These are phyloP conservation scores for Phytophthora vignae DNA, from an alignment of 352 stramenopile genomes.

Conservation along the genomic window DNA sequence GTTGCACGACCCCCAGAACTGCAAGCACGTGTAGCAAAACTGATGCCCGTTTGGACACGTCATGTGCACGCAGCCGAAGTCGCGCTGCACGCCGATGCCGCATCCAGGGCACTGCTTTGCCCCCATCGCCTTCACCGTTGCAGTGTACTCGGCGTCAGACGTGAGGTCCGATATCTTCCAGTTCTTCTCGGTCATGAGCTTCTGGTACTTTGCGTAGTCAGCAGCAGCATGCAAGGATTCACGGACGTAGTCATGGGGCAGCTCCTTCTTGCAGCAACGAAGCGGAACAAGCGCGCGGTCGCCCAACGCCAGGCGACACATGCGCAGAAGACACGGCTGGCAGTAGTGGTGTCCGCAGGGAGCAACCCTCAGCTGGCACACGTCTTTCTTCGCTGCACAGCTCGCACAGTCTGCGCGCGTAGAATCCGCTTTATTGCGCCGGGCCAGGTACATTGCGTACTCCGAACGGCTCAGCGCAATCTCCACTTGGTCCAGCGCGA, in stretches of 20 bases:
- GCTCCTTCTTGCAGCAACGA: conserved; percentile 76
- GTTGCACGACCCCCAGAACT: conserved; percentile 55
- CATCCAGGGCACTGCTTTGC: conserved; percentile 82
- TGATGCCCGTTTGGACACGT: conserved; percentile 74
- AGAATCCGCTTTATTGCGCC: conserved; percentile 7
- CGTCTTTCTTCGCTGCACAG: conserved; percentile 40
- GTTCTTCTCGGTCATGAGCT: conserved; percentile 55
- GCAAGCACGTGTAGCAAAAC: conserved; percentile 81
- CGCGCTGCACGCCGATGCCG: conserved; percentile 74
- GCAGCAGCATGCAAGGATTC: conserved; percentile 33
- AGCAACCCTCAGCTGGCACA: conserved; percentile 37
- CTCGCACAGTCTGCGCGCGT: conserved; percentile 43
- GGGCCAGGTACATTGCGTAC: conserved; percentile 30
- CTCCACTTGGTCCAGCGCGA: conserved; percentile 35
- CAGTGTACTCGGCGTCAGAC: conserved; percentile 71
- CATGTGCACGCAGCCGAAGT: conserved; percentile 85
- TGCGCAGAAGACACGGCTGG: conserved; percentile 56
- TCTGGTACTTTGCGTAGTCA: conserved; percentile 60
- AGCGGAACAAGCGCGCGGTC: conserved; percentile 70
- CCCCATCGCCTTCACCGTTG: conserved; percentile 47
- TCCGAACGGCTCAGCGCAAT: conserved; percentile 22
- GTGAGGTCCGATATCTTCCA: conserved; percentile 67
- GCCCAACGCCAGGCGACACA: conserved; percentile 63
- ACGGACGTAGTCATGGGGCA: conserved; percentile 68
- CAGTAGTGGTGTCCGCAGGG: conserved; percentile 77